Base-by-base conservation (phyloP, 352 stramenopile genomes). In the Phytophthora europaea region DNA sequence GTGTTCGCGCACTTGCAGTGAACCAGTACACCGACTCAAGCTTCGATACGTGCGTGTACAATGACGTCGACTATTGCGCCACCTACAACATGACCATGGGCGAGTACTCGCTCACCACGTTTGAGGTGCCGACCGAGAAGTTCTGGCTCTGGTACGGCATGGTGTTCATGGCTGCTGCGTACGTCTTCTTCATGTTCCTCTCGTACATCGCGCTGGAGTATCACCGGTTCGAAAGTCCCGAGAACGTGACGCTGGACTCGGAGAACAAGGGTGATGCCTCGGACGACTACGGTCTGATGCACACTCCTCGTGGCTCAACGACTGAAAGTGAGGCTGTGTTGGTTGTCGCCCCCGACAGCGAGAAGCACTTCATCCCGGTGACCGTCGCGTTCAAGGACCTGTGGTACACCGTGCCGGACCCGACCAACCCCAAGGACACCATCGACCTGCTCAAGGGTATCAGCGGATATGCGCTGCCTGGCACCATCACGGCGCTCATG, bases 371-470 rank as follows among this genome's bases (percentile, higher is more conserved):
- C 56, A 58, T 33, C 16, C 57, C 57, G 13, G 57, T 64, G 26
- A 64, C 22, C 23, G 40, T 64, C 4, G 57, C 57, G 1, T 64
- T 55, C 40, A 64, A 53, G 40, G 40, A 64, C 23, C 56, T 62
- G 18, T 62, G 56, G 56, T 62, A 62, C 38, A 53, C 36, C 56
- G 56, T 62, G 6, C 56, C 57, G 12, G 55, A 62, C 36, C 36
- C 67, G 2, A 6, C 59, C 7, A 73, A 73, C 67, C 67, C 67
- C 31, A 73, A 73, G 13, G 33, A 64, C 47, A 68, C 51, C 59
- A 73, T 73, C 31, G 58, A 73, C 20, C 52, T 73, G 40, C 66
- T 73, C 51, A 73, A 73, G 53, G 66, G 66, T 2, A 73, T 73
- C 57, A 72, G 38, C 34, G 65, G 65, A 61, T 72, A 72, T n/a